Evolutionary conservation across 2,329 filamentous ascomycete species (phyloP).

Genomic region (Metarhizium album): DNA sequence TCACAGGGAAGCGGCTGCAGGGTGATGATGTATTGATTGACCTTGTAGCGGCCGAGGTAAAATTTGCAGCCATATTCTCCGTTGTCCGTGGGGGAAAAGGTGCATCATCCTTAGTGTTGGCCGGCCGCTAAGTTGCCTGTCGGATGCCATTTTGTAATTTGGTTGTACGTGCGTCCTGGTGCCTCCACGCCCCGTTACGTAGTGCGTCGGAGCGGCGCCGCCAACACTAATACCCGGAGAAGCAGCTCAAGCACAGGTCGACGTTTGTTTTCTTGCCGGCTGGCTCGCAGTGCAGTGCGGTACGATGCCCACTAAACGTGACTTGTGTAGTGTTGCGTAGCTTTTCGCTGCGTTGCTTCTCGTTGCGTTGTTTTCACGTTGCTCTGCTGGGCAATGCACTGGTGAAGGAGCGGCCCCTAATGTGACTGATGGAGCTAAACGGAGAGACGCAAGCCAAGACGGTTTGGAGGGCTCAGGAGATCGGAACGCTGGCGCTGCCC

Average conservation of each 20-base stretch:
- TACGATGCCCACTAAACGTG: background rate
- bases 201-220: background rate
- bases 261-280: background rate
- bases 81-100: background rate
- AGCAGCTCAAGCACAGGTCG: background rate
- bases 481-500: background rate
- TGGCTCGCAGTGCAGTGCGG: background rate
- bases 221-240: background rate
- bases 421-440: background rate
- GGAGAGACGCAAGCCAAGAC: background rate
- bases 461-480: background rate
- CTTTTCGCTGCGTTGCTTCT: background rate
- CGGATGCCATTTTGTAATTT: background rate
- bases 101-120: background rate
- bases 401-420: background rate
- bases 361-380: background rate
- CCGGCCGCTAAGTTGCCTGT: background rate
- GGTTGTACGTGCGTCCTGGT: too few species aligned
- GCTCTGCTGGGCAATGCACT: background rate
- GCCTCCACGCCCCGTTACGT: too few species aligned
- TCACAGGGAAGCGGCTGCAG: background rate
- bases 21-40: background rate
- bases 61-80: background rate
- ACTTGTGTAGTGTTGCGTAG: too few species aligned
- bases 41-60: background rate